A percentile compares a stretch with the other conserved stretches of the same genome.
Evolutionary conservation across 2,329 filamentous ascomycete species (phyloP).

Genomic region (Apiospora koreana): DNA sequence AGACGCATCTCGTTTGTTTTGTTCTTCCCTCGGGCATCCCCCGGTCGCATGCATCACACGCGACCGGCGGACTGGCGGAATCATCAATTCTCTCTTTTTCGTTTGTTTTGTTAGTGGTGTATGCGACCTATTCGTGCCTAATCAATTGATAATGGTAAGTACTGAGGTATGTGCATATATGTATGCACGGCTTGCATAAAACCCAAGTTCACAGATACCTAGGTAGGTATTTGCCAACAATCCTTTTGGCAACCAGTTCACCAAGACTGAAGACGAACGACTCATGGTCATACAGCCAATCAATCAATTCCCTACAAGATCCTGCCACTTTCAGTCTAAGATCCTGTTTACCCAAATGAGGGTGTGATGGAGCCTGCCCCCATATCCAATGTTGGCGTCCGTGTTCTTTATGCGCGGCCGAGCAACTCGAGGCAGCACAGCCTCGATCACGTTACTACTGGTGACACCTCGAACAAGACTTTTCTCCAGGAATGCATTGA

Average conservation of each 20-base stretch:
- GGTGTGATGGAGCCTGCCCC: neutral
- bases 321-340: neutral
- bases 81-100: neutral
- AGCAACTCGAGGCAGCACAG: conserved; percentile 5
- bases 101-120: too few species aligned
- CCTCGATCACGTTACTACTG: neutral
- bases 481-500: conserved; percentile 8
- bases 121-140: too few species aligned
- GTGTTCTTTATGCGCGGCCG: neutral
- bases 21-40: neutral
- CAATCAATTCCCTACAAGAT: neutral
- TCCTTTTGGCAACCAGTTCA: neutral
- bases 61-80: neutral
- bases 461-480: neutral
- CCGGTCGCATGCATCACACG: neutral
- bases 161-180: too few species aligned
- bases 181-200: neutral
- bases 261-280: neutral
- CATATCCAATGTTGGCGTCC: neutral
- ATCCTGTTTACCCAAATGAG: conserved; percentile 1
- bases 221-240: too few species aligned
- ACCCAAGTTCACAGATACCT: neutral
- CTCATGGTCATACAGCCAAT: neutral
- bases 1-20: neutral
- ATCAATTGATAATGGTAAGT: too few species aligned